phyloP scores from a whole-genome alignment of 2,329 filamentous ascomycete genomes.

The Neospermospora avenae region DNA sequence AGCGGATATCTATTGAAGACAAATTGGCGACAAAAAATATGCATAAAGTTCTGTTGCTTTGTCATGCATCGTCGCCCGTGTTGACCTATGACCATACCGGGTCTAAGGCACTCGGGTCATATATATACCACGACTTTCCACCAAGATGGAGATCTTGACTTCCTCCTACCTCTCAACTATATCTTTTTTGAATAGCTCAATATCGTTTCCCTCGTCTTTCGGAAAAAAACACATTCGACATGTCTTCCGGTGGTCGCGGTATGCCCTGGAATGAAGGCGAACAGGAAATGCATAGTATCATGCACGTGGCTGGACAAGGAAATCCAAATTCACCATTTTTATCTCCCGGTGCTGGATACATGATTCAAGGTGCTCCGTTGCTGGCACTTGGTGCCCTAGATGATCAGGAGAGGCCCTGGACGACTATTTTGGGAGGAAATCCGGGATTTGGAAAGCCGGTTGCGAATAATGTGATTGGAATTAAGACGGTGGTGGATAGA shows the following conservation, averaged over 20 bases:
- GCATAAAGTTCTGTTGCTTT: background rate
- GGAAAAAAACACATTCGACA: background rate
- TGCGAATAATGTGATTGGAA: conserved; percentile 58
- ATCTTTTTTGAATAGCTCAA: background rate
- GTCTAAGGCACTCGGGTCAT: background rate
- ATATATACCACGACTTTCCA: background rate
- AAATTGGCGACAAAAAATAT: background rate
- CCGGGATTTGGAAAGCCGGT: conserved; percentile 63
- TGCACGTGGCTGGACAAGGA: conserved; percentile 52
- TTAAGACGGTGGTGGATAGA: conserved; percentile 58
- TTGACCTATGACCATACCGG: background rate
- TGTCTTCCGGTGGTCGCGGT: background rate
- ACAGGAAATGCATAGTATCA: conserved; percentile 56
- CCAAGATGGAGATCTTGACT: background rate
- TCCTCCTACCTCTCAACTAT: background rate
- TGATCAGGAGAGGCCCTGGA: conserved; percentile 64
- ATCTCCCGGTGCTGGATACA: conserved; percentile 54
- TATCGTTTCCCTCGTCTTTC: background rate
- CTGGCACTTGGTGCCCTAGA: conserved; percentile 73
- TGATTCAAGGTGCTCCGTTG: conserved; percentile 61
- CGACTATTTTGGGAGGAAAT: conserved; percentile 72
- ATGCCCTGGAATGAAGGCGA: conserved; percentile 56
- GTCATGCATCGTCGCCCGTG: background rate
- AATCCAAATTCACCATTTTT: conserved; percentile 68
- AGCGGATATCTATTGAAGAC: background rate